phyloP scores from a whole-genome alignment of 345 rosid species.

The Excoecaria cochinchinensis region DNA sequence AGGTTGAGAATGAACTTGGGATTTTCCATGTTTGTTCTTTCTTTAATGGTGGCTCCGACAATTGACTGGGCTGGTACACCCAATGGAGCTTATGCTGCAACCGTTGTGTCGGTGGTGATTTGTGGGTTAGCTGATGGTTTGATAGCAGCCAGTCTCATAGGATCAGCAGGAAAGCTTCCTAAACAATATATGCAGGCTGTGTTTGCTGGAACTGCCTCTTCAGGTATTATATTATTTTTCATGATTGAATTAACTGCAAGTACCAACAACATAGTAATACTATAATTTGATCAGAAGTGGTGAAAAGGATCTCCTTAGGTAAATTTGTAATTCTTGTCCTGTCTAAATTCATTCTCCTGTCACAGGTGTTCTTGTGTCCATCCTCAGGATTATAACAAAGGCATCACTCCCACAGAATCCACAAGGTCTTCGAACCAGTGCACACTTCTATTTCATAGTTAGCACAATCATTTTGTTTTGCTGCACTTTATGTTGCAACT shows the following conservation, averaged over 20 bases:
- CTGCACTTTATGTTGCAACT: constrained; percentile 64
- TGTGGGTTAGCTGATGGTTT: constrained; percentile 92
- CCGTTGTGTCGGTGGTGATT: constrained; percentile 60
- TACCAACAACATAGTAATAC: not conserved
- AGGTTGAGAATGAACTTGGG: constrained; percentile 78
- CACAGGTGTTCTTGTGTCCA: constrained; percentile 71
- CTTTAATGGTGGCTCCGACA: constrained; percentile 63
- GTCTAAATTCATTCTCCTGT: not conserved
- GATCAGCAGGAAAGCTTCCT: constrained; percentile 86
- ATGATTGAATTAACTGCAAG: not conserved
- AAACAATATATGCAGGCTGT: constrained; percentile 92
- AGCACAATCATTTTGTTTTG: constrained; percentile 54
- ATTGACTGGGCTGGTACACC: constrained; percentile 56
- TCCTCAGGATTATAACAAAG: constrained; percentile 76
- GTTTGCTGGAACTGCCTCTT: constrained; percentile 93
- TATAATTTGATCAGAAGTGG: not conserved
- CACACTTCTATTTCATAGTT: constrained; percentile 76
- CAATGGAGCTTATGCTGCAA: constrained; percentile 41
- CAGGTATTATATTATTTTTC: constrained; percentile 46
- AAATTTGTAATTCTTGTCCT: not conserved
- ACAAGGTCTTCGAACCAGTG: constrained; percentile 65
- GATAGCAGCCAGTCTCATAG: constrained; percentile 81
- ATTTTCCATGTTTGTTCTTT: constrained; percentile 64
- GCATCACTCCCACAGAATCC: constrained; percentile 75
- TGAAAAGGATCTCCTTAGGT: not conserved